These are phyloP conservation scores for Ceratobasidium sp. DNA, from an alignment of 1,284 basidiomycete genomes.

Conservation along the genomic window DNA sequence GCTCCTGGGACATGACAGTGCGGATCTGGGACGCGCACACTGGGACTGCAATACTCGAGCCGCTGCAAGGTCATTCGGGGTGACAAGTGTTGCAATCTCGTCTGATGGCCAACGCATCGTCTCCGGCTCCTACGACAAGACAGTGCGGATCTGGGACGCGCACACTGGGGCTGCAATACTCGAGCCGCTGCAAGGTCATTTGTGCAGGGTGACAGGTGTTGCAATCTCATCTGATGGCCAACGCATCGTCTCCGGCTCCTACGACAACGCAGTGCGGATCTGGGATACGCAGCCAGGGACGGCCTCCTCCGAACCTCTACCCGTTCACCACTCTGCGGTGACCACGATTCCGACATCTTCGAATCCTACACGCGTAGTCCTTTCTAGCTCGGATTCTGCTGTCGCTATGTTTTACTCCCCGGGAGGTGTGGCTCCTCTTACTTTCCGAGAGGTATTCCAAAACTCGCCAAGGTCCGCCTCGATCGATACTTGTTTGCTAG, in stretches of 20 bases:
- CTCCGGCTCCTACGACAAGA: conserved; percentile 81
- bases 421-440: too few relatives aligned
- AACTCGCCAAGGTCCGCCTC: too few relatives aligned
- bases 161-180: conserved; percentile 67
- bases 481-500: too few relatives aligned
- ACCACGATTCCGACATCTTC: too few relatives aligned
- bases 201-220: conserved; percentile 82
- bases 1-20: neutral
- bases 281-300: too few relatives aligned
- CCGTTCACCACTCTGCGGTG: too few relatives aligned
- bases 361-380: too few relatives aligned
- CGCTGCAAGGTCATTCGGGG: conserved; percentile 51
- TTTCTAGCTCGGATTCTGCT: too few relatives aligned
- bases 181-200: conserved; percentile 78
- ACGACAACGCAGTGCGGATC: conserved; percentile 86
- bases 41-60: neutral
- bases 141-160: conserved; percentile 88
- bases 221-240: conserved; percentile 86
- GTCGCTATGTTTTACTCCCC: too few relatives aligned
- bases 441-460: too few relatives aligned
- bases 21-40: conserved; percentile 23
- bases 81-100: conserved; percentile 80
- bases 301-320: neutral
- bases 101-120: conserved; percentile 82
- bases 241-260: conserved; percentile 77